These are phyloP conservation scores for Groenewaldozyma auringiensis DNA, from an alignment of 1,139 yeast genomes.

Conservation along the genomic window DNA sequence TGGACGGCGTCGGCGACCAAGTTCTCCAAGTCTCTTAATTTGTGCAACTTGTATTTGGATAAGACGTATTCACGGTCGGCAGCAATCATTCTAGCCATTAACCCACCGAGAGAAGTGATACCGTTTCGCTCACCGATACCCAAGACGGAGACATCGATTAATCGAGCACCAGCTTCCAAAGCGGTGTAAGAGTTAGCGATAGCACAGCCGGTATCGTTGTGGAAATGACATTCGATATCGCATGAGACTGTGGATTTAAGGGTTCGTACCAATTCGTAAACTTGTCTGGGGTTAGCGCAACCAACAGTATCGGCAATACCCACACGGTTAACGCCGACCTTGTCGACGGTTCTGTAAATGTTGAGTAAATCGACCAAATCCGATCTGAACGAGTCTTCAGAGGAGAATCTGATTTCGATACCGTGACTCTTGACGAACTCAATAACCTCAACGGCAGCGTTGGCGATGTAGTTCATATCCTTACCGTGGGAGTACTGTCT, in stretches of 20 bases:
- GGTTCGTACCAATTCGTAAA: slow-evolving; percentile 90
- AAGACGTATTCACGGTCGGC: slow-evolving; percentile 96
- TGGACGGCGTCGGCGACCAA: slow-evolving; percentile 96
- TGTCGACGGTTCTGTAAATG: slow-evolving; percentile 93
- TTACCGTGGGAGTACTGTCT: slow-evolving; percentile 96
- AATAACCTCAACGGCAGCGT: slow-evolving; percentile 92
- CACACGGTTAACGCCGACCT: slow-evolving; percentile 96
- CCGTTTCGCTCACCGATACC: slow-evolving; percentile 99
- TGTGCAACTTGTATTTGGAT: slow-evolving; percentile 91
- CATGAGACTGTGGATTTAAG: slow-evolving; percentile 89
- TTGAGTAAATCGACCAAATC: slow-evolving; percentile 92
- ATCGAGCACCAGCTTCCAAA: slow-evolving; percentile 93
- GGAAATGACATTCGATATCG: slow-evolving; percentile 98
- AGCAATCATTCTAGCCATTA: slow-evolving; percentile 99
- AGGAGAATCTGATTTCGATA: slow-evolving; percentile 91
- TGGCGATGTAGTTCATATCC: slow-evolving; percentile 97
- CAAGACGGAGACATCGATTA: slow-evolving; percentile 89
- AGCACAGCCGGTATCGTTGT: slow-evolving; percentile 98
- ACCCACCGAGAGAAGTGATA: slow-evolving; percentile 93
- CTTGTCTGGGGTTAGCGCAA: slow-evolving; percentile 98
- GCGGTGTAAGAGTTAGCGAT: slow-evolving; percentile 98
- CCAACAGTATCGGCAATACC: slow-evolving; percentile 99
- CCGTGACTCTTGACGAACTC: slow-evolving; percentile 97
- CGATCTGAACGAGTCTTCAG: slow-evolving; percentile 96
- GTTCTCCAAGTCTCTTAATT: slow-evolving; percentile 91